Evolutionary conservation across 2,329 filamentous ascomycete genomes (phyloP), one percentile per base, ranked within the genome.

Genomic region (Aureobasidium sp.): DNA sequence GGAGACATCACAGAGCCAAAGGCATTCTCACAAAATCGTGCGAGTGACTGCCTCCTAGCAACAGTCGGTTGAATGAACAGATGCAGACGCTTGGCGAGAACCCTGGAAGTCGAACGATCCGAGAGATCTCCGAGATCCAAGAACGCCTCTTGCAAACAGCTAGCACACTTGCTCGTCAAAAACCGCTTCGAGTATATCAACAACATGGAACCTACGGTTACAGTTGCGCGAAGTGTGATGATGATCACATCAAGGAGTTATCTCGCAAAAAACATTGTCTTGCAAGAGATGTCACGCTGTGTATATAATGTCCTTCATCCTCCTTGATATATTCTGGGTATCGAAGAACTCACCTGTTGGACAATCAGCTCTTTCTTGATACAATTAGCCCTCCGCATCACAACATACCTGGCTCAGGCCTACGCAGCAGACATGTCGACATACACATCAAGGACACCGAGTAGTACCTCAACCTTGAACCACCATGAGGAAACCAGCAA

Each of bases 51-150:
- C 11, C 15, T 15, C 12, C 5, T 12, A 27, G 14, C 42, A 45
- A 45, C 22, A 27, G 42, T 27, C 20, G 22, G 22, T 45, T 14
- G 14, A 45, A 17, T 3, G 22, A 27, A 15, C 22, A 17, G 6
- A 39, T 39, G 12, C 17, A 27, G 5, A 27, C 27, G 36, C 34
- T 31, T 42, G 52, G 52, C 25, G 25, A 7, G 39, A 36, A 22
- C 52, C 39, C 39, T 56, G 11, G 5, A 34, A 31, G 22, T 44
- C 52, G 34, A 47, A 27, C 37, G n/a, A 22, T 36, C 55, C 55
- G 55, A 58, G 42, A 27, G 55, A 58, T 58, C n/a, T 58, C 55
- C 55, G 55, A 58, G 55, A 58, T 58, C 42, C 27, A 7, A 22
- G 15, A 34, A 29, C 17, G 39, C 37, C 12, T 17, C n/a, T n/a